A percentile compares a stretch with the other conserved stretches of the same genome.
These are phyloP conservation scores for Cytidiella melzeri DNA, from an alignment of 768 basidiomycete genomes.

Conservation along the genomic window DNA sequence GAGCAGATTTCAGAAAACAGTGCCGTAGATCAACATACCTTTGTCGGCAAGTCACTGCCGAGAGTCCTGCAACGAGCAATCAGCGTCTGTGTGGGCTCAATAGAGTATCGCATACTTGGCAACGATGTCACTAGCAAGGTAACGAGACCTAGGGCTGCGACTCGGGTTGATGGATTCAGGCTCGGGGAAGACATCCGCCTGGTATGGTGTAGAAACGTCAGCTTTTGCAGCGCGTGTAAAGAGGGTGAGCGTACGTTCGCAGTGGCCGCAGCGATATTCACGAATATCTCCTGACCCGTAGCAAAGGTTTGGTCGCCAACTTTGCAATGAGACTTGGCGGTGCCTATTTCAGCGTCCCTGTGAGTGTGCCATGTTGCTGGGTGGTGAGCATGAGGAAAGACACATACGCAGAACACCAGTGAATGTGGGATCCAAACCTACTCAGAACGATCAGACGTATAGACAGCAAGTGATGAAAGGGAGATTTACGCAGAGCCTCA, in stretches of 20 bases:
- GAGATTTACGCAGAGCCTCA: slow-evolving; percentile 62
- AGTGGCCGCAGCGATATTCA: slow-evolving; percentile 54
- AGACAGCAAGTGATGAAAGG: neutral
- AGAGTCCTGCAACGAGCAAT: slow-evolving; percentile 24
- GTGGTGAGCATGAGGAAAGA: neutral
- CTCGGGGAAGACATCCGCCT: slow-evolving; percentile 41
- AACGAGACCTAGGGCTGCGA: slow-evolving; percentile 38
- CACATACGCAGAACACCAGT: slow-evolving; percentile 58
- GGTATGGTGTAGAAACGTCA: slow-evolving; percentile 28
- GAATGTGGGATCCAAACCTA: slow-evolving; percentile 72
- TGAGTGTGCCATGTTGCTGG: no score
- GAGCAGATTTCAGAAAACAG: neutral
- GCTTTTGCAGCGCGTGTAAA: slow-evolving; percentile 1
- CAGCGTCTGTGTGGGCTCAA: neutral
- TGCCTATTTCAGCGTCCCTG: slow-evolving; percentile 27
- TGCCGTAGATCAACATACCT: slow-evolving; percentile 28
- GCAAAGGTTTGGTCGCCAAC: slow-evolving; percentile 38
- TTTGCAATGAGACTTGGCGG: slow-evolving; percentile 39
- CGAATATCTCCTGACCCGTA: slow-evolving; percentile 51
- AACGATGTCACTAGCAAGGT: slow-evolving; percentile 43
- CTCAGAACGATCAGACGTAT: neutral
- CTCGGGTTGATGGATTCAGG: slow-evolving; percentile 38
- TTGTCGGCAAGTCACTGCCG: slow-evolving; percentile 50
- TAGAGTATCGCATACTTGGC: slow-evolving; percentile 29
- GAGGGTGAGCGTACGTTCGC: slow-evolving; percentile 41